Evolutionary conservation across 2,329 filamentous ascomycete species (phyloP), one percentile per base, ranked within the genome.

Genomic region (Claviceps fusiformis): DNA sequence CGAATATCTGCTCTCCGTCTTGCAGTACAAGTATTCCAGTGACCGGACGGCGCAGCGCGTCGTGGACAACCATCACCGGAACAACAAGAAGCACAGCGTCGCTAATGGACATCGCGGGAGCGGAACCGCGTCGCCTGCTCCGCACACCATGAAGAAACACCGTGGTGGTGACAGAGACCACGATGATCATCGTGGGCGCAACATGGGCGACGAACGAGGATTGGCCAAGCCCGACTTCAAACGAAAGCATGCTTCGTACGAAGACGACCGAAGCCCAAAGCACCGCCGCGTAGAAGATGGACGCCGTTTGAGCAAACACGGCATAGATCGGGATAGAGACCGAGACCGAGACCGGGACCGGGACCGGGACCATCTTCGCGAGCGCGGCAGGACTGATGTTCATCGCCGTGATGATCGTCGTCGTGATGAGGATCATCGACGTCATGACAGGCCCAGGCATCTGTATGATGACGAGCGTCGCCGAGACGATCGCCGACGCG

Each of bases 1-100:
- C 10, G 93, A 97, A 65, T 98, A 98, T 66, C 79, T 98, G 15
- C 78, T 98, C 45, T 95, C 90, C n/a, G 90, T 98, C 1, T 75
- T 98, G 58, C 89, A 92, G 66, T 89, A 82, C 13, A 83, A 95
- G 65, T 89, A 95, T 69, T 86, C 83, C 2, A 83, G 82, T 58
- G 88, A 95, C 64, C 78, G 80, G 35, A 81, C 81, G 24, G 87
- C 86, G 3, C 90, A 88, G 67, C 85, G 84, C 64, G 82, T 86
- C 1, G 83, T 95, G 33, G 91, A 95, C 63, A 95, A 95, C 60
- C 91, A 96, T 63, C 91, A 95, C 68, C 88, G 91, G 55, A 95
- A 92, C 72, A 95, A 91, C 73, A 95, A 95, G 73, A 92, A 95
- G 65, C 71, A 74, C 2, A 68, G 71, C 5, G 67, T 81, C 51